These are phyloP conservation scores for Astraeus odoratus DNA, from an alignment of 768 basidiomycete genomes.

Conservation along the genomic window DNA sequence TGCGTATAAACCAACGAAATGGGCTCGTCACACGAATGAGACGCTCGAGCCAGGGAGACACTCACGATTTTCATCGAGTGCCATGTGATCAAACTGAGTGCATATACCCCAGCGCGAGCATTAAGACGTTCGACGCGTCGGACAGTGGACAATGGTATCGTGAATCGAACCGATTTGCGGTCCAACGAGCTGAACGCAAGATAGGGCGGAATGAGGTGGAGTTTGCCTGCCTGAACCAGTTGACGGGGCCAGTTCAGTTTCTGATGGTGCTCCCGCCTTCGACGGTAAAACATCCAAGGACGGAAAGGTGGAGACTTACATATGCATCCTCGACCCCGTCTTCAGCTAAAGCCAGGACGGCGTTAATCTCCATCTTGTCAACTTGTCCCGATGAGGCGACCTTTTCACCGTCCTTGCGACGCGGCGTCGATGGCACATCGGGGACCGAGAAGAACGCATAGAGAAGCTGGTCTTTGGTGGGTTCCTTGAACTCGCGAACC, in stretches of 20 bases:
- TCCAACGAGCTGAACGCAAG: slow-evolving; percentile 88
- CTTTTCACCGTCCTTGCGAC: slow-evolving; percentile 18
- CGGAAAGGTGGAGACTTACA: slow-evolving; percentile 44
- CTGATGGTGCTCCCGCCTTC: not conserved
- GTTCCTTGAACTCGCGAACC: slow-evolving; percentile 88
- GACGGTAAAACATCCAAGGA: not conserved
- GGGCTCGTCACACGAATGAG: not conserved
- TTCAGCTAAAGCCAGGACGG: slow-evolving; percentile 72
- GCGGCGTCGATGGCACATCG: slow-evolving; percentile 22
- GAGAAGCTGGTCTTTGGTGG: slow-evolving; percentile 79
- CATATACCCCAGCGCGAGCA: slow-evolving; percentile 90
- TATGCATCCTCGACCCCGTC: slow-evolving; percentile 88
- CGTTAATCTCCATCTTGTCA: slow-evolving; percentile 83
- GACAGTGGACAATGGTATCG: slow-evolving; percentile 86
- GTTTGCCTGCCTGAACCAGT: slow-evolving; percentile 69
- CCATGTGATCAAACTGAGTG: slow-evolving; percentile 91
- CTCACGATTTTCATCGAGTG: slow-evolving; percentile 87
- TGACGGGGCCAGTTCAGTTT: not conserved
- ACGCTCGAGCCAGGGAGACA: not conserved
- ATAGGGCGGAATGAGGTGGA: slow-evolving; percentile 84
- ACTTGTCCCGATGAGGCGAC: slow-evolving; percentile 30
- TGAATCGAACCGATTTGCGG: slow-evolving; percentile 86
- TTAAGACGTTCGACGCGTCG: slow-evolving; percentile 92
- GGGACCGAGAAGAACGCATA: slow-evolving; percentile 86
- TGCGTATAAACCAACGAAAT: not conserved